Evolutionary conservation across 306 rosid species (phyloP), one percentile per base, ranked within the genome.

Genomic region (Malus fusca): DNA sequence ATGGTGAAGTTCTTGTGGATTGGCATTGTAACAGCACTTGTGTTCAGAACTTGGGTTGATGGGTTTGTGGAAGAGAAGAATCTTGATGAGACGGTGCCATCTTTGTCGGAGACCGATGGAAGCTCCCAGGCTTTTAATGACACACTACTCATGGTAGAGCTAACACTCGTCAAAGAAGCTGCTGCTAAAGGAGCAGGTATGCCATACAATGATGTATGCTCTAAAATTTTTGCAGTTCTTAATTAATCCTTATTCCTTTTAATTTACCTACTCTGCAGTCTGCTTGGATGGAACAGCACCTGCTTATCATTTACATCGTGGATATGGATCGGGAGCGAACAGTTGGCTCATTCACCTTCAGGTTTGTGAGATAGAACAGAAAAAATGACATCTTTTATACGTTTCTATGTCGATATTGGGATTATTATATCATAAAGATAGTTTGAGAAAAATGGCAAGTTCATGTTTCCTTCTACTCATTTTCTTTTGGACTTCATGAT

Each of bases 241-340:
- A 7, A 8, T 72, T 56, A 7, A 8, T 72, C 22, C 22, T 23
- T 53, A 12, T 48, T 55, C 25, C 4, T 37, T n/a, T 65, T 46
- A 37, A n/a, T 35, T 40, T 72, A 35, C 40, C 40, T 9, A 13
- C 51, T 68, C 59, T 88, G 69, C 85, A 95, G 97, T 90, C 19
- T 95, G 99, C 84, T 82, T 87, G 90, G 99, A 95, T 86, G 99
- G 98, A 78, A 85, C 99, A 61, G 78, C 88, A 84, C 99, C 97
- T 2, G 99, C 89, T 42, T 95, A 89, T 82, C 97, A 95, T 81
- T 78, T 84, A 72, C 89, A 95, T 79, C 84, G 82, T 22, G 99
- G 99, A 82, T 81, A 75, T 69, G 97, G 97, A 48, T 87, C 92
- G 18, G 97, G 99, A 75, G 79, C 92, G 53, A 83, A 90, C 53